Evolutionary conservation across 1,139 yeast genomes (phyloP), one percentile per base, ranked within the genome.

Genomic region (Yamadazyma buinensis): DNA sequence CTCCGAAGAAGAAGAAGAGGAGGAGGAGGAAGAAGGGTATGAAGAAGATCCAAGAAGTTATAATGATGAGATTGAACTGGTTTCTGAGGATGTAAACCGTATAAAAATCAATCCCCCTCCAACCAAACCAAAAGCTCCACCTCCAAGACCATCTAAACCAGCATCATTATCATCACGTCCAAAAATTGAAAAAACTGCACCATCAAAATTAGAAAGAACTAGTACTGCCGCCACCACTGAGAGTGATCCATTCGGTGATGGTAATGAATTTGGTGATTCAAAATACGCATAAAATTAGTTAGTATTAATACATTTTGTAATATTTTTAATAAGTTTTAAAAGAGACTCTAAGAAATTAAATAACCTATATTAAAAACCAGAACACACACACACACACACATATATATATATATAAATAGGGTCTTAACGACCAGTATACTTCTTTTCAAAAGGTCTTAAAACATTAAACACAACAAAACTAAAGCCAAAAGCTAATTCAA

Each of bases 191-290:
- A n/a, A n/a, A n/a, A n/a, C n/a, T n/a, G n/a, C n/a, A 7, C 19
- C 19, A 17, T 7, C 19, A 17, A 5, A 17, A 7, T 34, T 54
- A 35, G 39, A 37, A 36, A 30, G 57, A 44, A 40, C 48, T 2
- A 49, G 51, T 7, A 61, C 70, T 7, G 55, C 51, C 30, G 55
- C 49, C 8, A 41, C 48, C 13, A 37, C 38, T 7, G 24, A 37
- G 7, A 72, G 74, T 37, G 78, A 84, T 56, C 94, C 94, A 2
- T 84, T 84, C 60, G 87, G 84, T 9, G 92, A 84, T 49, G 62
- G 67, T 13, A 64, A 81, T 44, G 77, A 66, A 39, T 71, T 72
- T 3, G 37, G 36, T 13, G 14, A 17, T 3, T 30, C 33, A 4
- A 25, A 20, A 7, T 30, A 17, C 7, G 5, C 19, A 17, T 17